Percentiles rank a stretch among this genome's conserved stretches.
phyloP scores from a whole-genome alignment of 2,329 filamentous ascomycete species.

The Colletotrichum destructivum region DNA sequence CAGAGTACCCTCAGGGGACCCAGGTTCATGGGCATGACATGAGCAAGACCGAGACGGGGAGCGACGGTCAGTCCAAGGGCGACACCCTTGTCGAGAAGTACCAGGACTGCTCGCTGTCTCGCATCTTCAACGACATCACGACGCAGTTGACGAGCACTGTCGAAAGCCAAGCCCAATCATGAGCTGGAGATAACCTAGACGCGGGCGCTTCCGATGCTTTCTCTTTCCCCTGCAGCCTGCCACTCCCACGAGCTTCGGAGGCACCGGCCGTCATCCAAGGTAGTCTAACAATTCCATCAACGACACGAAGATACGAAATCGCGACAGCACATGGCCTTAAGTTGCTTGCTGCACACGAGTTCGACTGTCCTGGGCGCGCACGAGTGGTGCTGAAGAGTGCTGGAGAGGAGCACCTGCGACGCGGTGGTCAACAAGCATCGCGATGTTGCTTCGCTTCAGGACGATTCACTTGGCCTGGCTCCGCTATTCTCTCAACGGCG shows the following conservation, averaged over 20 bases:
- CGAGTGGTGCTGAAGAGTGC: slow-evolving; percentile 16
- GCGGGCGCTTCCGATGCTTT: background rate
- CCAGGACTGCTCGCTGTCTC: slow-evolving; percentile 77
- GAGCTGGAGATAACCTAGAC: background rate
- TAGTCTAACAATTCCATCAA: background rate
- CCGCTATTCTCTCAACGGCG: background rate
- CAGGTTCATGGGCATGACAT: slow-evolving; percentile 71
- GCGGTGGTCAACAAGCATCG: background rate
- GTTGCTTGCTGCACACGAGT: background rate
- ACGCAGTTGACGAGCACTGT: slow-evolving; percentile 54
- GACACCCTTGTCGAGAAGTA: slow-evolving; percentile 79
- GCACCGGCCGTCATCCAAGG: background rate
- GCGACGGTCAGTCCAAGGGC: slow-evolving; percentile 30
- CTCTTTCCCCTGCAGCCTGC: background rate
- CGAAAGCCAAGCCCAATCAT: slow-evolving; percentile 28
- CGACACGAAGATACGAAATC: background rate
- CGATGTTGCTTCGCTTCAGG: slow-evolving; percentile 3
- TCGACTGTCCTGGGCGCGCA: background rate
- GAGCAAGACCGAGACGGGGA: slow-evolving; percentile 47
- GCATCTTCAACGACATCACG: slow-evolving; percentile 78
- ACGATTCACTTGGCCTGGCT: background rate
- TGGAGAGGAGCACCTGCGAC: background rate
- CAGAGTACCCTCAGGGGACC: slow-evolving; percentile 80
- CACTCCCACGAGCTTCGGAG: background rate
- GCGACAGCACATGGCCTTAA: background rate